Percentiles rank a stretch among this genome's conserved stretches.
Conservation (phyloP, 192 early-diverging fungal species). For the Backusella mclennaniae region DNA sequence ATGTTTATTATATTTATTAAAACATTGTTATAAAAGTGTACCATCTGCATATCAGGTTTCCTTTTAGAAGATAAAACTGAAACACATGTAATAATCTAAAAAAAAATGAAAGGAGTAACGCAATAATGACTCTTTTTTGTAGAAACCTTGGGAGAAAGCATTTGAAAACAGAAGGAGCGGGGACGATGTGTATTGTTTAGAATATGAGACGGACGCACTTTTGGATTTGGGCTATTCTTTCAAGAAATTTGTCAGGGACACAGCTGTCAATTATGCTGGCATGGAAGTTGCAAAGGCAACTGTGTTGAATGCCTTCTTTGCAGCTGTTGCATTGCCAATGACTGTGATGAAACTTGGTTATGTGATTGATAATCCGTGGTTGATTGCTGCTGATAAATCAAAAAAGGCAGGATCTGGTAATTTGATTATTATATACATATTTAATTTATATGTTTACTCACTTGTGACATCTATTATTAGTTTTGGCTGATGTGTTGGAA, state of each 20-base stretch:
- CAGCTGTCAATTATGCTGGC: constrained; percentile 49
- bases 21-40: constrained; percentile 31
- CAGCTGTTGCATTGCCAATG: constrained; percentile 49
- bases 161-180: constrained; percentile 28
- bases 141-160: constrained; percentile 47
- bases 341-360: constrained; percentile 52
- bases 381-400: constrained; percentile 51
- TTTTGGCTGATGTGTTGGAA: constrained; percentile 53
- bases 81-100: constrained; percentile 9
- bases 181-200: constrained; percentile 49
- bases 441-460: neutral
- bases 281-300: constrained; percentile 48
- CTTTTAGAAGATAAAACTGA: constrained; percentile 41
- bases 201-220: constrained; percentile 47
- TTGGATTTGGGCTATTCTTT: constrained; percentile 49
- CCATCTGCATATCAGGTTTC: constrained; percentile 59
- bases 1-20: neutral
- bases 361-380: constrained; percentile 63
- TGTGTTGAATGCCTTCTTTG: constrained; percentile 49
- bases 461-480: neutral
- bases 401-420: constrained; percentile 51
- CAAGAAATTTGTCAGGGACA: constrained; percentile 44
- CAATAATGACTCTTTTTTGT: no score
- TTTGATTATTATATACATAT: neutral
- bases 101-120: neutral